Percentiles rank a stretch among this genome's conserved stretches.
These are phyloP conservation scores for Gossypium trilobum DNA, from an alignment of 441 rosid genomes.

Conservation along the genomic window DNA sequence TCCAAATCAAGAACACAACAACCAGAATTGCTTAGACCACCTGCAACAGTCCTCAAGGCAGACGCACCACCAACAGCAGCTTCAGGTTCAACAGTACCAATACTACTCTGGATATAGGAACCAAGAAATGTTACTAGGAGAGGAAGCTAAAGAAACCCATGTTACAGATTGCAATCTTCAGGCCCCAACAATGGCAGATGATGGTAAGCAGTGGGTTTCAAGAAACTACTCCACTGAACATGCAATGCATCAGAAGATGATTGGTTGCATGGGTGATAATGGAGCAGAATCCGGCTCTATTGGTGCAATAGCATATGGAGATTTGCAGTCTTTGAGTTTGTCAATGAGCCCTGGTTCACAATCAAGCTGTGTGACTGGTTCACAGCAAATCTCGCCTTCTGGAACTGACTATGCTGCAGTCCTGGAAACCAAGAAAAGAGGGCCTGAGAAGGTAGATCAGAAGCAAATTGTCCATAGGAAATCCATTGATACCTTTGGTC, in stretches of 20 bases:
- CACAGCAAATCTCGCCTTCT: constrained; percentile 46
- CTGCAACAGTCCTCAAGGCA: constrained; percentile 34
- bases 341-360: constrained; percentile 99
- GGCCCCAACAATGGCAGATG: constrained; percentile 31
- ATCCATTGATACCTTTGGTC: constrained; percentile 94
- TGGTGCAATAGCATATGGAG: constrained; percentile 54
- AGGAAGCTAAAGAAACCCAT: constrained; percentile 29
- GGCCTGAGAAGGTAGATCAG: constrained; percentile 54
- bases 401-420: constrained; percentile 35
- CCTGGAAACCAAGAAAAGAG: constrained; percentile 68
- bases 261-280: constrained; percentile 30
- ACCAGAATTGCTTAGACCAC: constrained; percentile 27
- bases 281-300: constrained; percentile 33
- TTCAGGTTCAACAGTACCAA: constrained; percentile 31
- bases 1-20: constrained; percentile 30
- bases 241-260: constrained; percentile 39
- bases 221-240: constrained; percentile 34
- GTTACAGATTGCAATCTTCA: constrained; percentile 30
- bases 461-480: constrained; percentile 81
- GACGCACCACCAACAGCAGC: constrained; percentile 23
- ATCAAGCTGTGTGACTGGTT: constrained; percentile 70
- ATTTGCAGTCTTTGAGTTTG: constrained; percentile 76
- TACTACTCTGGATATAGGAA: constrained; percentile 28
- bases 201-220: constrained; percentile 41
- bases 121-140: constrained; percentile 32